Evolutionary conservation across 2,329 filamentous ascomycete species (phyloP).

Genomic region (Penicillium sp.): DNA sequence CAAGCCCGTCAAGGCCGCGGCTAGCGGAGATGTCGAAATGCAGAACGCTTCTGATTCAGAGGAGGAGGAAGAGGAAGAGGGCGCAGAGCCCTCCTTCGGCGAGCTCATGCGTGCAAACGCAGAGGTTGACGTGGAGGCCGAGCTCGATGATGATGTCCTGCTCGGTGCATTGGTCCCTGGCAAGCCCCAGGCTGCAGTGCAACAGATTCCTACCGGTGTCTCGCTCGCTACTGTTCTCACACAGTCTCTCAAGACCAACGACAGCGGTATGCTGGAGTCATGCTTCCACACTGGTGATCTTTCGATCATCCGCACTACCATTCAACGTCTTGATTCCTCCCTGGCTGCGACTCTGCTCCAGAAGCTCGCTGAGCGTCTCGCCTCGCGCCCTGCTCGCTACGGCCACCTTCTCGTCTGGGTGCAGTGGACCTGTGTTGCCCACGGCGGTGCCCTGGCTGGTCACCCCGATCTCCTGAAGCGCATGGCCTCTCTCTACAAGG

Average conservation of each 20-base stretch:
- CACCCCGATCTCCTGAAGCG: constrained; percentile 81
- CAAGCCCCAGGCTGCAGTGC: constrained; percentile 47
- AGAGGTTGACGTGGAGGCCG: constrained; percentile 69
- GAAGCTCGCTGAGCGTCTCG: constrained; percentile 82
- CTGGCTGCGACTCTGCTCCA: constrained; percentile 78
- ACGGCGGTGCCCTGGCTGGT: constrained; percentile 86
- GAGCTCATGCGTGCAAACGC: constrained; percentile 74
- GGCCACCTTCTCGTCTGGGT: constrained; percentile 93
- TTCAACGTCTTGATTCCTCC: constrained; percentile 84
- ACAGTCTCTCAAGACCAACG: constrained; percentile 90
- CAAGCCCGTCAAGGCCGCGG: constrained; percentile 19
- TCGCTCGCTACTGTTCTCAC: constrained; percentile 91
- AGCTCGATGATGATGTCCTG: constrained; percentile 49
- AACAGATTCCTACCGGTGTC: constrained; percentile 68
- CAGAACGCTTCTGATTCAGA: constrained; percentile 36
- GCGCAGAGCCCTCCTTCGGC: constrained; percentile 73
- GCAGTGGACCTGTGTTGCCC: constrained; percentile 88
- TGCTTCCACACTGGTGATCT: constrained; percentile 82
- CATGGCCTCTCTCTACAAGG: constrained; percentile 77
- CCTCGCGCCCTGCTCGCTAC: constrained; percentile 83
- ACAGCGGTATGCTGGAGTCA: constrained; percentile 84
- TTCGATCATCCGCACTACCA: constrained; percentile 78
- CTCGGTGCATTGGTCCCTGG: constrained; percentile 49
- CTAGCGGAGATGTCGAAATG: constrained; percentile 45
- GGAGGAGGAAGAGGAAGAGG: constrained; percentile 40